A percentile compares a stretch with the other conserved stretches of the same genome.
These are phyloP conservation scores for Fragaria iinumae DNA, from an alignment of 306 rosid genomes.

Conservation along the genomic window DNA sequence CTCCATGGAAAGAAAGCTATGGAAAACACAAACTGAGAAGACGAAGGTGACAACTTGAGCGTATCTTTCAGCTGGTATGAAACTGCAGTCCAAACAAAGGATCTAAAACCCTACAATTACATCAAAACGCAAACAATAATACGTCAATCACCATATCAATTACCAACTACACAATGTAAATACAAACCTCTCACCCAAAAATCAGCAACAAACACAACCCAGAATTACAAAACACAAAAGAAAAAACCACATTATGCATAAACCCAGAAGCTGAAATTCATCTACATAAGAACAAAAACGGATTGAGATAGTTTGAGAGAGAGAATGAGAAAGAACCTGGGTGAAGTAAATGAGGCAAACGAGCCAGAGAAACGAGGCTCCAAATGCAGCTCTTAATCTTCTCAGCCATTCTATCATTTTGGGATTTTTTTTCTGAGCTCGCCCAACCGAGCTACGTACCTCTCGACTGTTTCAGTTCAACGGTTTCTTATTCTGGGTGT, in stretches of 20 bases:
- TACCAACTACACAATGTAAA: not conserved
- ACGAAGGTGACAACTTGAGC: constrained; percentile 74
- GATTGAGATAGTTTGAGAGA: not conserved
- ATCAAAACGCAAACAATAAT: not conserved
- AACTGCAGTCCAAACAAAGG: constrained; percentile 87
- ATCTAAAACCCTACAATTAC: constrained; percentile 71
- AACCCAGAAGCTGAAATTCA: not conserved
- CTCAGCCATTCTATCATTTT: constrained; percentile 67
- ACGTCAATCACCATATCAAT: not conserved
- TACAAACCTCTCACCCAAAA: not conserved
- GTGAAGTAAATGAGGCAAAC: constrained; percentile 87
- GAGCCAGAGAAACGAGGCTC: constrained; percentile 74
- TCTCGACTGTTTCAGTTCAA: constrained; percentile 13
- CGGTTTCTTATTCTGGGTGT: constrained; percentile 17
- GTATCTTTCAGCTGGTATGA: constrained; percentile 82
- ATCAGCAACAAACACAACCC: too few species aligned
- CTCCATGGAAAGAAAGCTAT: constrained; percentile 86
- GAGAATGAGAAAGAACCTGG: constrained; percentile 47
- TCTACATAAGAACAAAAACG: not conserved
- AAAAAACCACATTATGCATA: not conserved
- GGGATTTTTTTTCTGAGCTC: not conserved
- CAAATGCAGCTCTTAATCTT: constrained; percentile 55
- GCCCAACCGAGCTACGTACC: not conserved
- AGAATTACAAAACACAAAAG: too few species aligned
- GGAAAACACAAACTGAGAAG: constrained; percentile 72